Percentiles rank a stretch among this genome's conserved stretches.
These are phyloP conservation scores for Solanum ossicruentum DNA, from an alignment of 257 asterid species.

Conservation along the genomic window DNA sequence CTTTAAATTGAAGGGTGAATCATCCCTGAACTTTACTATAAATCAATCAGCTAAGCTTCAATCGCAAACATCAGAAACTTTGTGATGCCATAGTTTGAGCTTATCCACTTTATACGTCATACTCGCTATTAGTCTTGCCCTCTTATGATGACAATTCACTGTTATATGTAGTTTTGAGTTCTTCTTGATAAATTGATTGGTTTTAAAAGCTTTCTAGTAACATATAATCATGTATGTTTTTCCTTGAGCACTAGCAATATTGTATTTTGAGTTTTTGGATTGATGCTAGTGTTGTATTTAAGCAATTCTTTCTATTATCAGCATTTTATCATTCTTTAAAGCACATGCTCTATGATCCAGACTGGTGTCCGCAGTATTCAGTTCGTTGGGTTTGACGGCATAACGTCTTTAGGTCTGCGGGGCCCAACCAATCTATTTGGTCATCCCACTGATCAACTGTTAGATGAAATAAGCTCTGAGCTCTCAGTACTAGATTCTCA, in stretches of 20 bases:
- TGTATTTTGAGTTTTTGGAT: neutral
- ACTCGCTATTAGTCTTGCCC: neutral
- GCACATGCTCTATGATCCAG: constrained; percentile 33
- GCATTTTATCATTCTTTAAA: constrained; percentile 7
- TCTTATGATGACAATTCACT: neutral
- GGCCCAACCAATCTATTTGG: constrained; percentile 98
- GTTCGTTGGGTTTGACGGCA: constrained; percentile 86
- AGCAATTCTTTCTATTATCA: neutral
- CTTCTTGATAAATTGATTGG: neutral
- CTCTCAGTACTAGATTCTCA: constrained; percentile 61
- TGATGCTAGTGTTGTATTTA: neutral
- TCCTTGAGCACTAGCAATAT: neutral
- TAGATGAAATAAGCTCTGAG: constrained; percentile 47
- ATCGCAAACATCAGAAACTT: neutral
- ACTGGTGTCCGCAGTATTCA: constrained; percentile 54
- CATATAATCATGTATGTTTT: neutral
- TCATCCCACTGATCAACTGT: constrained; percentile 79
- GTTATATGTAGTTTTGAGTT: neutral
- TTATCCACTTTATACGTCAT: neutral
- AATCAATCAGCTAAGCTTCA: neutral
- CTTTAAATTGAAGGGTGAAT: neutral
- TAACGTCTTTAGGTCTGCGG: constrained; percentile 55
- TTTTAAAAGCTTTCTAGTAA: neutral
- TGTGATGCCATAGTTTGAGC: neutral
- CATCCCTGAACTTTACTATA: neutral